Base-by-base conservation (phyloP, 495 filamentous ascomycete genomes). In the Thozetella sp. region DNA sequence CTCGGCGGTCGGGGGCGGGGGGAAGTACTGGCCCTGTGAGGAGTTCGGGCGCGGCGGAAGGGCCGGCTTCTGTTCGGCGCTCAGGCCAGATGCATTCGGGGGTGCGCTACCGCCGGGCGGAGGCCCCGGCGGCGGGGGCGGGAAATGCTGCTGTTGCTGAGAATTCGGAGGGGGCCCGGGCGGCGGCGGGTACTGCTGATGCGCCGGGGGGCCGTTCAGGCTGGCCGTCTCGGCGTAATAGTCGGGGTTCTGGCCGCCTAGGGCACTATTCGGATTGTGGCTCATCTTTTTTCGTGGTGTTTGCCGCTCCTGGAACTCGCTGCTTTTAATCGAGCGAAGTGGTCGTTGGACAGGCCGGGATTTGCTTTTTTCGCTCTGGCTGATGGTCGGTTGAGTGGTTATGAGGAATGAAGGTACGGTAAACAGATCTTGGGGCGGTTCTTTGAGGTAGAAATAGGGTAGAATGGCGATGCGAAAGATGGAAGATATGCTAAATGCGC, bases 141-240 rank as follows among this genome's bases (percentile, higher is more conserved):
- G 62, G 19, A 58, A 25, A 26, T 54, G 53, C 23, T 55, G 55
- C 20, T 12, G 13, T 17, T 34, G 51, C 40, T 22, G 37, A 53
- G 25, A 25, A 23, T n/a, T 22, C 6, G 34, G 54, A 2, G 34
- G 54, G 2, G 17, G 54, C 17, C 34, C 34, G 22, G 19, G 13
- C 19, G 43, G 40, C 22, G 43, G 24, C 24, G 22, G 52, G 22
- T 61, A 26, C 34, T 53, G 43, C 53, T 34, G 53, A 43, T 30
- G n/a, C 34, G 34, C 22, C 17, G 56, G 34, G 2, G 4, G 19
- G 17, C 48, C 22, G 54, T 37, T 26, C n/a, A 63, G 27, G 26
- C 57, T 63, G 4, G 58, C 62, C 22, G 62, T 64, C 58, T 64
- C 62, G 25, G 58, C 58, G 30, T 61, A 61, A 40, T 64, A 64